Evolutionary conservation across 345 rosid genomes (phyloP), one percentile per base, ranked within the genome.

Genomic region (Eucalyptus sp.): DNA sequence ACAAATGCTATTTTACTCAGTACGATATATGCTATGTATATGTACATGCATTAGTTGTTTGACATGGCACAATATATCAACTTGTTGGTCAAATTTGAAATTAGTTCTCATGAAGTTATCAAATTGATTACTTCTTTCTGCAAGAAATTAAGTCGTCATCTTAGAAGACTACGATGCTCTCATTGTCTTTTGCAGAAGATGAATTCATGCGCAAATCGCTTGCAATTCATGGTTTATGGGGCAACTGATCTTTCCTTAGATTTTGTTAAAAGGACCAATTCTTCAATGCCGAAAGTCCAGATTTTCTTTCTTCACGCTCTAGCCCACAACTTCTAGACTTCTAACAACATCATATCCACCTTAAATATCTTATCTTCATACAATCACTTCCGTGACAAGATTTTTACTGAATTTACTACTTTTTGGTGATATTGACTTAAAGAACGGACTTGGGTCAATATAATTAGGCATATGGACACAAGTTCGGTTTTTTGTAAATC

Each of bases 1-100:
- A 92, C 92, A 24, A 90, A 94, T 83, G 95, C 91, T 52, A 33
- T 90, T 50, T 48, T 94, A 31, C 80, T 91, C 29, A 91, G 93
- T 94, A 94, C 92, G 0, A 22, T 56, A 56, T 56, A 13, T 4
- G 62, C 62, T 56, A 56, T 4, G 27, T 56, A 5, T 56, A 56
- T 56, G 62, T 56, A 56, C 62, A 56, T 56, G 0, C 62, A 24
- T 56, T 24, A 56, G 27, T 56, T 56, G 62, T 24, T 56, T 56
- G 24, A 22, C 62, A 56, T 24, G 62, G 27, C 62, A 56, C 12
- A 24, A 2, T 56, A 24, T 4, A 56, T 56, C 62, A 9, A 56
- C 24, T 56, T 56, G 62, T 24, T 56, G 12, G 11, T 56, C 62
- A 56, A 56, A 22, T 56, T 22, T 56, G 62, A 56, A 56, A 56